Base-by-base conservation (phyloP, 139 green algal genomes). In the Astrephomene gubernaculifera region DNA sequence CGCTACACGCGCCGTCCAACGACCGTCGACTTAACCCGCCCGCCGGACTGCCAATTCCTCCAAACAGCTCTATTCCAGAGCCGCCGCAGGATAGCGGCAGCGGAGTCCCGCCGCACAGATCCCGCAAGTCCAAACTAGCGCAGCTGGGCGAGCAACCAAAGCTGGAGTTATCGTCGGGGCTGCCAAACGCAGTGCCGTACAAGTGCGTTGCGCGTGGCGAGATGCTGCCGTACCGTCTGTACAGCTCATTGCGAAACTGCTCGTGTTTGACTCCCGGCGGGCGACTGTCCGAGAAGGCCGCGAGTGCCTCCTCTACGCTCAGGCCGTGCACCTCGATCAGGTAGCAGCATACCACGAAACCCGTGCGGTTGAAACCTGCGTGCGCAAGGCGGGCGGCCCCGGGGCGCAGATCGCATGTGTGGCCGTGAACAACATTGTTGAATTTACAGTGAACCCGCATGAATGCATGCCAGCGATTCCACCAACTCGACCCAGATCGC, bases 331-430 rank as follows among this genome's bases (percentile, higher is more conserved):
- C 86, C 85, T 90, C 83, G 8, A 96, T 90, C 6, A 98, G 92
- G 90, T 96, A 97, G 72, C 90, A 93, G 81, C 90, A 95, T 7
- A 97, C 65, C 71, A 97, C 92, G 92, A 98, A 98, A 52, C 95
- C 95, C 4, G 95, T 98, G 52, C 95, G 89, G 82, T 98, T 98
- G 92, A 97, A 98, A 38, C 95, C 93, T 92, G 80, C 27, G 29
- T 33, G 27, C 31, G 9, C 5, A 29, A 4, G 45, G 9, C 22
- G 38, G 36, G 38, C 22, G 36, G 10, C 2, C 2, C n/a, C n/a
- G n/a, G n/a, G n/a, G n/a, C n/a, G n/a, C n/a, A n/a, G n/a, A n/a
- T n/a, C n/a, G n/a, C n/a, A n/a, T n/a, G n/a, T n/a, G n/a, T n/a
- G n/a, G n/a, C n/a, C n/a, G n/a, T n/a, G n/a, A n/a, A n/a, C n/a